Base-by-base conservation (phyloP, 768 basidiomycete genomes). In the Roridomyces roridus region DNA sequence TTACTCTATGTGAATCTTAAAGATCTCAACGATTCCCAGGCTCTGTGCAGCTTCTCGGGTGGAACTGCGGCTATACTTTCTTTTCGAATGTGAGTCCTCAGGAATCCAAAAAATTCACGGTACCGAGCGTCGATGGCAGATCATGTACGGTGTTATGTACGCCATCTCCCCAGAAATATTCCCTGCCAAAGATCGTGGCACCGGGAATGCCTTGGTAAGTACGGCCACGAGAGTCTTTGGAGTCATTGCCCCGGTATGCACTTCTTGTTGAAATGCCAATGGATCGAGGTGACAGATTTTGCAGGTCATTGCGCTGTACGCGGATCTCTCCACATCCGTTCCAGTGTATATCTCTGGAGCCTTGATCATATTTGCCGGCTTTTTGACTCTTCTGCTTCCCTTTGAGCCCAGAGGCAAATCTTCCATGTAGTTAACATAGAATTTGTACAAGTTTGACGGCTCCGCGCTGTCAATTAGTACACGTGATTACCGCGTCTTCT, bases 51-150 rank as follows among this genome's bases (percentile, higher is more conserved):
- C 57, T 63, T 11, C 77, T 92, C 23, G 90, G 85, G 43, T 92
- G 90, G 90, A 91, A 92, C 70, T 92, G 89, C 66, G 88, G 82
- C 9, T 89, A 88, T 60, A 78, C 74, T n/a, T 87, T 88, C 66
- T 79, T 71, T 59, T 85, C 82, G 49, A 86, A 86, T 63, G 83
- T 87, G 54, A 42, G 77, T 70, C 2, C 43, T 26, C 7, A 24
- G 24, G 44, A 21, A 43, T 20, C 5, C 10, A 41, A 6, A 6
- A n/a, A 39, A 25, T 26, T n/a, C n/a, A 40, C 60, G 23, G 60
- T n/a, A 5, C 11, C 48, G 21, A 23, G 46, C 23, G 6, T 23
- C 12, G 2, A 5, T 14, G 29, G 24, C 42, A 88, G 77, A 82
- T 88, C 59, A 91, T 90, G 88, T 91, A 87, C 46, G 87, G 89